A percentile compares a stretch with the other conserved stretches of the same genome.
Conservation (phyloP, 1,284 basidiomycete species). For the Lentinula novae-zelandiae region DNA sequence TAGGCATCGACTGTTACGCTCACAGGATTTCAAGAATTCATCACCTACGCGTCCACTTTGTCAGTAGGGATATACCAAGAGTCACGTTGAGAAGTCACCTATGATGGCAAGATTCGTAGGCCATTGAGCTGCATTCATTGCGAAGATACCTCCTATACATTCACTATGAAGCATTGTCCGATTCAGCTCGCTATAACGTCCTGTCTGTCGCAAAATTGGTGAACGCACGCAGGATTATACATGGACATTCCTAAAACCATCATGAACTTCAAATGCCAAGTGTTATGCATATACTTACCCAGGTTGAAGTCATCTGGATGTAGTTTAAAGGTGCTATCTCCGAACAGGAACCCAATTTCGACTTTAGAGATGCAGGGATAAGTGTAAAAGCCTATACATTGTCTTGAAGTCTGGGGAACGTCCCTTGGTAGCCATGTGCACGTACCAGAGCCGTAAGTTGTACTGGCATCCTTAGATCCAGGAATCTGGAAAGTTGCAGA, state of each 20-base stretch:
- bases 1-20: slow-evolving; percentile 20
- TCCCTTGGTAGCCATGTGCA: not conserved
- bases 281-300: slow-evolving; percentile 29
- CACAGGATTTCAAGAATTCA: slow-evolving; percentile 70
- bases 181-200: not conserved
- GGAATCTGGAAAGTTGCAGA: slow-evolving; percentile 38
- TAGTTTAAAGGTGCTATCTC: slow-evolving; percentile 46
- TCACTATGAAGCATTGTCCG: slow-evolving; percentile 23
- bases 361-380: slow-evolving; percentile 42
- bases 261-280: slow-evolving; percentile 6
- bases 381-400: slow-evolving; percentile 41
- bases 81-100: slow-evolving; percentile 29
- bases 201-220: not conserved
- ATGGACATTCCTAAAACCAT: slow-evolving; percentile 15
- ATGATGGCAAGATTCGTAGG: slow-evolving; percentile 58
- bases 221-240: not conserved
- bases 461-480: slow-evolving; percentile 33
- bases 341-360: slow-evolving; percentile 49
- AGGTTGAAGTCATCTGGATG: slow-evolving; percentile 65
- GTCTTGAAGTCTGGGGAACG: not conserved
- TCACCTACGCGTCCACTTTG: slow-evolving; percentile 35
- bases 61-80: slow-evolving; percentile 12
- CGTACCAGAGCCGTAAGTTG: slow-evolving; percentile 39
- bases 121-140: slow-evolving; percentile 40
- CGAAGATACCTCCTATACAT: slow-evolving; percentile 65